phyloP scores from a whole-genome alignment of 768 basidiomycete genomes.

The Leccinum variicolor region DNA sequence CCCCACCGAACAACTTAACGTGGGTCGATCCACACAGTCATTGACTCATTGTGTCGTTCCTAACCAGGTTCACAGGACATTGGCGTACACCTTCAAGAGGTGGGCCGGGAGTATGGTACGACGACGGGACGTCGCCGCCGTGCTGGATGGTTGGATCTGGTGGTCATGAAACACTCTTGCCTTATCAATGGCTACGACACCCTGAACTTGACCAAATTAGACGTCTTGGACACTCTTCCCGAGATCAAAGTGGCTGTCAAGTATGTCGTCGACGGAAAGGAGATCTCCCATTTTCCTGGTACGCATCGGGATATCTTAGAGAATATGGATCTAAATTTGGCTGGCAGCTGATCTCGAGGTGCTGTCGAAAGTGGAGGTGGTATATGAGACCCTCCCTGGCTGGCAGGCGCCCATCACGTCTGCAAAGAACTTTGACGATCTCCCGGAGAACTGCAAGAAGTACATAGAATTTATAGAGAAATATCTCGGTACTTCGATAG shows the following conservation, averaged over 20 bases:
- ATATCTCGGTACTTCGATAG: conserved; percentile 66
- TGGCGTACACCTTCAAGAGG: conserved; percentile 88
- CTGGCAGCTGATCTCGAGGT: conserved; percentile 76
- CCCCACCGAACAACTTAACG: conserved; percentile 92
- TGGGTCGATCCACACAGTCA: conserved; percentile 34
- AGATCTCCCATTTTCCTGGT: conserved; percentile 87
- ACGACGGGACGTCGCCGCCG: conserved; percentile 92
- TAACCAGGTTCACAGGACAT: conserved; percentile 47
- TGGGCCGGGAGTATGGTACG: conserved; percentile 87
- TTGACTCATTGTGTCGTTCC: neutral
- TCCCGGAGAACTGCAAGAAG: conserved; percentile 81
- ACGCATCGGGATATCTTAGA: conserved; percentile 18
- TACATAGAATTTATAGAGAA: conserved; percentile 88
- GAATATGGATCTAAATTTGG: neutral
- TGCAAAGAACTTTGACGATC: conserved; percentile 58
- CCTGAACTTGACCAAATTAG: conserved; percentile 95
- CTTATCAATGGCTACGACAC: conserved; percentile 94
- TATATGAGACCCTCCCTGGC: conserved; percentile 86
- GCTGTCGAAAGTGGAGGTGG: conserved; percentile 75
- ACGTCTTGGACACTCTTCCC: conserved; percentile 77
- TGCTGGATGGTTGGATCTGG: conserved; percentile 97
- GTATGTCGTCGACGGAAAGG: conserved; percentile 75
- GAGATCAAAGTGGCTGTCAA: conserved; percentile 88
- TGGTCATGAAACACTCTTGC: conserved; percentile 89
- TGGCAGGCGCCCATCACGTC: conserved; percentile 81